These are phyloP conservation scores for Debaryomyces castellii DNA, from an alignment of 805 yeast species.

Conservation along the genomic window DNA sequence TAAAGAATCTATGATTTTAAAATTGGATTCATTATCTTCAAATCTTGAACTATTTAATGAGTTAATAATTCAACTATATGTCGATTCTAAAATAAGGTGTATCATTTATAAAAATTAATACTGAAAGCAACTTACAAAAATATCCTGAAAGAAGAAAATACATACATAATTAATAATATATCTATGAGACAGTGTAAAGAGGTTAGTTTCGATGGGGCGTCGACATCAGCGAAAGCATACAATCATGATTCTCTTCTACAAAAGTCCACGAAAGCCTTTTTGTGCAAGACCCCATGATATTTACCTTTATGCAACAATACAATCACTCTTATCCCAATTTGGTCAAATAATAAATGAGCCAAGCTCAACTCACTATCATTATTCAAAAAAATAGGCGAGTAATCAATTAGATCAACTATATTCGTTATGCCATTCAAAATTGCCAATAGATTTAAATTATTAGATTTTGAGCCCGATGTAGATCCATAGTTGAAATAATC, in stretches of 20 bases:
- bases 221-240: too few relatives aligned
- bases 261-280: conserved; percentile 51
- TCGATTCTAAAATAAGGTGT: not conserved
- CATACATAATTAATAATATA: too few relatives aligned
- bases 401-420: conserved; percentile 42
- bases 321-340: conserved; percentile 52
- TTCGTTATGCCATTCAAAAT: conserved; percentile 29
- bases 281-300: conserved; percentile 52
- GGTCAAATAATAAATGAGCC: conserved; percentile 51
- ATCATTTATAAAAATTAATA: conserved; percentile 3
- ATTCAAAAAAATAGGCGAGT: conserved; percentile 48
- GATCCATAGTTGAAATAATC: conserved; percentile 29
- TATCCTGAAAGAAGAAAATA: too few relatives aligned
- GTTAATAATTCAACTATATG: conserved; percentile 1
- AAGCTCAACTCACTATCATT: conserved; percentile 47
- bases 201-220: too few relatives aligned
- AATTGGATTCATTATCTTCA: not conserved
- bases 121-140: not conserved
- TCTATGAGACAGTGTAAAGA: too few relatives aligned
- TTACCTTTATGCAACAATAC: conserved; percentile 44
- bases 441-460: conserved; percentile 3
- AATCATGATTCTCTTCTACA: conserved; percentile 19
- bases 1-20: not conserved
- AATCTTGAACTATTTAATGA: not conserved
- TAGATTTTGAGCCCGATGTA: conserved; percentile 1